Evolutionary conservation across 169 alveolate species (phyloP), one percentile per base, ranked within the genome.

Genomic region (Cryptosporidium xiaoi): DNA sequence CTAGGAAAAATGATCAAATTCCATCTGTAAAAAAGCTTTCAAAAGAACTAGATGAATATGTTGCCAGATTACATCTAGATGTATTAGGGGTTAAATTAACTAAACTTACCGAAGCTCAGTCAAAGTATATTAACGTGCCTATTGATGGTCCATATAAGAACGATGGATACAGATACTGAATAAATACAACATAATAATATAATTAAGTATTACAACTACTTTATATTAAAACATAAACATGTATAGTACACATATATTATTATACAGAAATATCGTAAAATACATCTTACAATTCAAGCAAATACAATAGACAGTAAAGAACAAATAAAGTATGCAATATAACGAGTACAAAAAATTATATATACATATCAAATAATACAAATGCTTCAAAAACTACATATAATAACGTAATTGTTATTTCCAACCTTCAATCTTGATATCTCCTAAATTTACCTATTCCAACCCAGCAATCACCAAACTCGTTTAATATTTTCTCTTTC

Each of bases 1-100:
- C 15, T n/a, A 51, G 33, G 12, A 55, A 69, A 69, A 53, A 53
- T 16, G 27, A 92, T 90, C 96, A 87, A 91, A 69, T 83, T 55
- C 91, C 94, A 62, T 83, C 92, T 53, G 98, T 97, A 55, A 96
- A 96, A 95, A 94, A 91, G 33, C 95, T 98, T 83, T 99, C 99
- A 29, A 98, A 97, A 92, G 93, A 93, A 66, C 92, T 98, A 18
- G 99, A 98, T 90, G 99, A 98, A 91, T 96, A 96, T 82, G 99
- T 98, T 50, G 99, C 99, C 40, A 94, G 96, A 77, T 94, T 96
- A 50, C 99, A 98, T 89, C 93, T 98, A 66, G 94, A 94, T 62
- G 92, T 97, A 40, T 95, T 98, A 46, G 98, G 97, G 56, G 98
- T 97, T 60, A 95, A 95, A 71, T 95, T 98, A 46, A 97, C 99